A percentile compares a stretch with the other conserved stretches of the same genome.
Evolutionary conservation across 768 basidiomycete genomes (phyloP).

Genomic region (Clavaria fumosa): DNA sequence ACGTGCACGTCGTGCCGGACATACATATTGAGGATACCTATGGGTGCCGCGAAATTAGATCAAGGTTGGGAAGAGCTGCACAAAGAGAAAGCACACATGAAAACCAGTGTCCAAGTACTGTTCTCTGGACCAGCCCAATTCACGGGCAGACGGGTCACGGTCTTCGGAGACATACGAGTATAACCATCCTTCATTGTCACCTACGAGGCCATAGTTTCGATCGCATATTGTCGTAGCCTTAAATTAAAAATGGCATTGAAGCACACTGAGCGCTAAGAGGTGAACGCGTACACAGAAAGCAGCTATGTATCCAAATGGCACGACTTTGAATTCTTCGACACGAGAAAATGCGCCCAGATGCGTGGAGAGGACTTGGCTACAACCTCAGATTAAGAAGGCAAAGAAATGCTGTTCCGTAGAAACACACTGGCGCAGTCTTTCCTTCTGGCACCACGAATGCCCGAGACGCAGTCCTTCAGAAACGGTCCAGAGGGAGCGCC

Average conservation of each 20-base stretch:
- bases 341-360: constrained; percentile 26
- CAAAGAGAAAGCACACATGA: no score
- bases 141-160: constrained; percentile 4
- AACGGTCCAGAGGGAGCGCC: no score
- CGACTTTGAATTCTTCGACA: constrained; percentile 15
- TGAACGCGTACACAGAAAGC: constrained; percentile 30
- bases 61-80: no score
- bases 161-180: constrained; percentile 18
- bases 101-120: no score
- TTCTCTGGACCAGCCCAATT: no score
- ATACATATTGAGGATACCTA: constrained; percentile 40
- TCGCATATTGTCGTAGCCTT: constrained; percentile 18
- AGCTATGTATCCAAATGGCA: constrained; percentile 26
- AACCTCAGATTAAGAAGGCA: not conserved
- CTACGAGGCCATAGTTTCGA: constrained; percentile 25
- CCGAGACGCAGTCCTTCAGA: no score
- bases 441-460: not conserved
- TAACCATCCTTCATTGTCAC: constrained; percentile 39
- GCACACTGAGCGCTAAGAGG: not conserved
- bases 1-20: constrained; percentile 36
- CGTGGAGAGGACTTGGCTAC: constrained; percentile 27
- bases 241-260: not conserved
- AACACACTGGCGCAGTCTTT: not conserved
- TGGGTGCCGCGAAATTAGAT: no score
- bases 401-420: not conserved